Percentiles rank a stretch among this genome's conserved stretches.
Conservation (phyloP, 2,329 filamentous ascomycete genomes). For the Eutypa lata region DNA sequence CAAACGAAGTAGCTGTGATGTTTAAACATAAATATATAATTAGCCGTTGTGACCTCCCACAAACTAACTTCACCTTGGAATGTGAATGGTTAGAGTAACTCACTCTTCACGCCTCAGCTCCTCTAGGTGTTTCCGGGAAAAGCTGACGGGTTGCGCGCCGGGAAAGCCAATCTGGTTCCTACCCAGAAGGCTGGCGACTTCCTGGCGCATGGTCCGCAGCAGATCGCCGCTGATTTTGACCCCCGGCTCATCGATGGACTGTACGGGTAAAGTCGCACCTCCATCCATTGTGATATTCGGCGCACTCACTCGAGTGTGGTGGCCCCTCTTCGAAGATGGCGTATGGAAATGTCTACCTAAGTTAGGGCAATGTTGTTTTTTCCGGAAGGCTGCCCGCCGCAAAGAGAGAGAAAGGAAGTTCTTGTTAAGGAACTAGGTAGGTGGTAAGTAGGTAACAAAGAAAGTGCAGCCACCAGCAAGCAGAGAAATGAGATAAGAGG, state of each 20-base stretch:
- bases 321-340: no score
- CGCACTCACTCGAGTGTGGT: not conserved
- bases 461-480: no score
- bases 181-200: conserved; percentile 73
- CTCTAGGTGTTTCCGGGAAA: conserved; percentile 75
- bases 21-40: conserved; percentile 5
- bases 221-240: conserved; percentile 62
- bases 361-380: no score
- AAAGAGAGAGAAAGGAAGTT: no score
- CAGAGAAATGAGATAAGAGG: no score
- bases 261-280: conserved; percentile 32
- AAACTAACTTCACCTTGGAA: conserved; percentile 5
- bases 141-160: conserved; percentile 92
- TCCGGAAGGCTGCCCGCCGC: no score
- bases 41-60: no score
- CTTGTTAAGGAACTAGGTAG: no score
- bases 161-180: conserved; percentile 71
- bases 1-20: conserved; percentile 80
- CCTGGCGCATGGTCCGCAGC: conserved; percentile 60
- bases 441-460: no score
- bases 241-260: conserved; percentile 59
- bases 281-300: not conserved
- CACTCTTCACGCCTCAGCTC: conserved; percentile 78
- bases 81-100: conserved; percentile 20
- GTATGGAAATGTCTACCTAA: no score